Percentiles rank a stretch among this genome's conserved stretches.
phyloP scores from a whole-genome alignment of 345 rosid genomes.

The Luvunga scandens region DNA sequence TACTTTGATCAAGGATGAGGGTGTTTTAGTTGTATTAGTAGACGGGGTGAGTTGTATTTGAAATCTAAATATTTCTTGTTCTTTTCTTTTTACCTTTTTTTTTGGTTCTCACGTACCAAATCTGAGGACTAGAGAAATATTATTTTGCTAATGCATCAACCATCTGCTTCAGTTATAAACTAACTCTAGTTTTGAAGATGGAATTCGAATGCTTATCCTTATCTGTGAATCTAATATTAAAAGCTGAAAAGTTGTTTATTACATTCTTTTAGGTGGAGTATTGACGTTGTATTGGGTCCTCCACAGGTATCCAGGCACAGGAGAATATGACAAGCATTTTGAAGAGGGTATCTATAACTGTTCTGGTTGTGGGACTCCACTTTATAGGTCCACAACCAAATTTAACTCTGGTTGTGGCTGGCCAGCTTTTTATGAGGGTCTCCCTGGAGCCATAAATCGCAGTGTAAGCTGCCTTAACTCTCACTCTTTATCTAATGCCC shows the following conservation, averaged over 20 bases:
- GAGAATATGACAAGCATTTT: constrained; percentile 69
- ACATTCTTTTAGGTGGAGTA: neutral
- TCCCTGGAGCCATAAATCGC: constrained; percentile 79
- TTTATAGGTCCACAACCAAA: constrained; percentile 73
- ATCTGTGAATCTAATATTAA: neutral
- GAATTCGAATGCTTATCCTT: neutral
- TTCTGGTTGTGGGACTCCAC: constrained; percentile 90
- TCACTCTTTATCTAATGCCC: neutral
- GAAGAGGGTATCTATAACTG: constrained; percentile 73
- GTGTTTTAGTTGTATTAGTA: neutral
- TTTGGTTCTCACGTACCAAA: neutral
- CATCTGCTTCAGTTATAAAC: neutral
- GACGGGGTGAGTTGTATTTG: neutral
- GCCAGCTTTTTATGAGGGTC: constrained; percentile 93
- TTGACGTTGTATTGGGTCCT: neutral
- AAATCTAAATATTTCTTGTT: neutral
- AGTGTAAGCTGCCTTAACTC: constrained; percentile 35
- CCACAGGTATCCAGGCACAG: constrained; percentile 78
- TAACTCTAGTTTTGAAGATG: neutral
- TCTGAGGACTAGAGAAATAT: neutral
- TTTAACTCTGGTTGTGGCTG: constrained; percentile 87
- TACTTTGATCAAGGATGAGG: neutral
- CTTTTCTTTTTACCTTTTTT: neutral
- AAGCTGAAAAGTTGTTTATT: neutral
- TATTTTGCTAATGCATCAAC: neutral